These are phyloP conservation scores for Pichia kluyveri DNA, from an alignment of 805 yeast species.

Conservation along the genomic window DNA sequence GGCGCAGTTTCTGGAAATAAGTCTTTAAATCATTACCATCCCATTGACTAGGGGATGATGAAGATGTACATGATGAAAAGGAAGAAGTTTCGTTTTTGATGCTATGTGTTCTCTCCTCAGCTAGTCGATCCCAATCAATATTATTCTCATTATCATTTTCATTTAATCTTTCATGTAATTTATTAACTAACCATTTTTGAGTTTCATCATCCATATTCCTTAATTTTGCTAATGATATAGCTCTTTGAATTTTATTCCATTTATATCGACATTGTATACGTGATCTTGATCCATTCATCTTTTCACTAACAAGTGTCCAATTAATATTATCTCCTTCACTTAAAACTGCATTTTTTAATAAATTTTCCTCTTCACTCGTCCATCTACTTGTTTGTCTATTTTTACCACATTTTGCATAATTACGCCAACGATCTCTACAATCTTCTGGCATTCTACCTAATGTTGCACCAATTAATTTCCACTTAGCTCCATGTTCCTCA, in stretches of 20 bases:
- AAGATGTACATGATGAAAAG: too few species aligned
- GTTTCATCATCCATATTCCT: slow-evolving; percentile 38
- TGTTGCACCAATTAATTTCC: slow-evolving; percentile 76
- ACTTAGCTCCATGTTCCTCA: slow-evolving; percentile 63
- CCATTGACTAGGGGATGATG: slow-evolving; percentile 28
- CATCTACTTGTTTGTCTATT: slow-evolving; percentile 72
- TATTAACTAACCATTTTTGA: slow-evolving; percentile 37
- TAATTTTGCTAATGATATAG: slow-evolving; percentile 41
- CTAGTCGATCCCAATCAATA: too few species aligned
- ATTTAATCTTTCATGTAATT: background rate
- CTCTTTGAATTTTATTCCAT: slow-evolving; percentile 74
- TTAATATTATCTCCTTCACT: slow-evolving; percentile 47
- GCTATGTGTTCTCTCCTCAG: too few species aligned
- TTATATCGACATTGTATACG: slow-evolving; percentile 93
- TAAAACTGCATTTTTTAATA: slow-evolving; percentile 46
- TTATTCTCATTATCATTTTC: background rate
- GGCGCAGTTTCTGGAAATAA: slow-evolving; percentile 47
- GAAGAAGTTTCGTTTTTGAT: too few species aligned
- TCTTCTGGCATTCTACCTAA: slow-evolving; percentile 96
- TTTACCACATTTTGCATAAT: slow-evolving; percentile 85
- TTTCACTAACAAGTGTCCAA: slow-evolving; percentile 88
- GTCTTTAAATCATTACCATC: slow-evolving; percentile 50
- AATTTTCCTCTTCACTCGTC: slow-evolving; percentile 72
- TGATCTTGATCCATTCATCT: slow-evolving; percentile 81
- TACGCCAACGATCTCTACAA: slow-evolving; percentile 94